Evolutionary conservation across 257 asterid species (phyloP).

Genomic region (Rubia yunnanensis): DNA sequence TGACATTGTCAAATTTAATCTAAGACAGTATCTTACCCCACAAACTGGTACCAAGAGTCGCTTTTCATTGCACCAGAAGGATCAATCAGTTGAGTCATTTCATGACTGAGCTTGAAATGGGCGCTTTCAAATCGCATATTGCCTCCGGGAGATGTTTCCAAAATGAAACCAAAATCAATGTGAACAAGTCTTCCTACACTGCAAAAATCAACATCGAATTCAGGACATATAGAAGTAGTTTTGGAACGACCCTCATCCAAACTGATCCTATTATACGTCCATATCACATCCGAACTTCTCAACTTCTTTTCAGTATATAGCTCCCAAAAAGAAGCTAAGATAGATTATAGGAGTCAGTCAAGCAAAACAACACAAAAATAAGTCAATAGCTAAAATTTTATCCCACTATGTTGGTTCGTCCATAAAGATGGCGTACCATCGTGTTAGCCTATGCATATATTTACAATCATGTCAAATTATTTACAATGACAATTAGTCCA

Average conservation of each 20-base stretch:
- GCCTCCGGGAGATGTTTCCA: conserved; percentile 98
- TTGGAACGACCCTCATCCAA: not conserved
- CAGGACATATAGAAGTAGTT: not conserved
- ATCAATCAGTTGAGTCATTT: conserved; percentile 96
- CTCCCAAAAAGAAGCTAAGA: not conserved
- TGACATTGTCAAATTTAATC: not conserved
- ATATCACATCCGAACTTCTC: not conserved
- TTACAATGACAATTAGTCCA: not conserved
- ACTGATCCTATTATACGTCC: not conserved
- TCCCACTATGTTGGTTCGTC: not conserved
- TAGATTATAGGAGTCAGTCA: not conserved
- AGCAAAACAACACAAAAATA: not conserved
- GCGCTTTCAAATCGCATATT: conserved; percentile 98
- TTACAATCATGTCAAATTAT: not conserved
- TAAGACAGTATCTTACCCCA: conserved; percentile 39
- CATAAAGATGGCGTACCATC: not conserved
- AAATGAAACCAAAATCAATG: conserved; percentile 94
- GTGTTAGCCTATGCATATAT: not conserved
- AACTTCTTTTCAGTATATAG: not conserved
- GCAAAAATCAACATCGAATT: conserved; percentile 19
- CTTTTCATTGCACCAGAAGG: conserved; percentile 98
- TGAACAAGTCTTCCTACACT: conserved; percentile 97
- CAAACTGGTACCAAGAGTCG: conserved; percentile 84
- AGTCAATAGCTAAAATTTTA: not conserved
- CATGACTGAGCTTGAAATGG: conserved; percentile 96